Conservation (phyloP, 768 basidiomycete genomes). For the Fomitopsis serialis region DNA sequence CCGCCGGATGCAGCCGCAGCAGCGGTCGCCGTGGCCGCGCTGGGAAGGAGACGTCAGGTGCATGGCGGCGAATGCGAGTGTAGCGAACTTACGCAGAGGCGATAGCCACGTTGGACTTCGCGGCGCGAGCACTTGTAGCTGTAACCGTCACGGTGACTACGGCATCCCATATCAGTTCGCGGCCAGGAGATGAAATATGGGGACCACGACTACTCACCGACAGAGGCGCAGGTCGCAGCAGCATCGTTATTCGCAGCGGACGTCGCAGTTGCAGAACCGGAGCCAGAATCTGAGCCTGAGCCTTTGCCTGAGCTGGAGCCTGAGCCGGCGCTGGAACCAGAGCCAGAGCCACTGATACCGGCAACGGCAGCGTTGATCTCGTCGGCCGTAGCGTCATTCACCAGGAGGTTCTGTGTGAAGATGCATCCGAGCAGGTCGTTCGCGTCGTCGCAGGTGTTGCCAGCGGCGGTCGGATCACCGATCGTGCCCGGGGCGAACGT, state of each 20-base stretch:
- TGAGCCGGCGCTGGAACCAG: background rate
- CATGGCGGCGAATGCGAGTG: background rate
- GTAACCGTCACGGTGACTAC: conserved; percentile 19
- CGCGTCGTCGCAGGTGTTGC: conserved; percentile 26
- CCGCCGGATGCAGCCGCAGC: conserved; percentile 16
- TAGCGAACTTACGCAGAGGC: conserved; percentile 10
- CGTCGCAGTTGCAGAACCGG: background rate
- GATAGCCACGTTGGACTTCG: conserved; percentile 1
- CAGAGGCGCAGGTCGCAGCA: conserved; percentile 13
- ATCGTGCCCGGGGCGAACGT: conserved; percentile 56
- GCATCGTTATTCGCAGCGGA: too few relatives aligned
- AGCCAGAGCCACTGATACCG: conserved; percentile 17
- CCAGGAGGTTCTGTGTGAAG: conserved; percentile 54
- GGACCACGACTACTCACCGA: conserved; percentile 6
- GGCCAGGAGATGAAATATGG: background rate
- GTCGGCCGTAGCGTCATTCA: conserved; percentile 47
- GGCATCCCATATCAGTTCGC: conserved; percentile 5
- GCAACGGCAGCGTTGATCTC: conserved; percentile 53
- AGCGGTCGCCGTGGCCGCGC: conserved; percentile 6
- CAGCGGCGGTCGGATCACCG: conserved; percentile 47
- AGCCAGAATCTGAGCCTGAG: background rate
- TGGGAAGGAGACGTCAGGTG: background rate
- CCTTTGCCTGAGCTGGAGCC: background rate
- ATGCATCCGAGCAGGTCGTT: conserved; percentile 58
- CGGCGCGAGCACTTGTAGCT: conserved; percentile 13